A percentile compares a stretch with the other conserved stretches of the same genome.
Evolutionary conservation across 2,329 filamentous ascomycete genomes (phyloP).

Genomic region (Gnomoniopsis smithogilvyi): DNA sequence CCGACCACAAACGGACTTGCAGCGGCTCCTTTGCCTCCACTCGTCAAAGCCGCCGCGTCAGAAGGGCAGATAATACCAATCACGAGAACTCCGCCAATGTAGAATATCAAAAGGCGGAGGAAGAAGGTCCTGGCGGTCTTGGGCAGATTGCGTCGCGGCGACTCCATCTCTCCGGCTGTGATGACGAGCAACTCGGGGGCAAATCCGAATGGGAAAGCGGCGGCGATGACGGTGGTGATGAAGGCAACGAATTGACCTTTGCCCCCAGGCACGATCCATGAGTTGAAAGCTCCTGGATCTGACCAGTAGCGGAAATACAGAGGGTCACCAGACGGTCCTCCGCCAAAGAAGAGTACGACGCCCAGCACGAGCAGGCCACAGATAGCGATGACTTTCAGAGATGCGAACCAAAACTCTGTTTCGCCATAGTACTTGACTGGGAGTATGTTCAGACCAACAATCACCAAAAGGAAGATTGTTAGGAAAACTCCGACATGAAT

Average conservation of each 20-base stretch:
- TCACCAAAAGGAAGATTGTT: conserved; percentile 18
- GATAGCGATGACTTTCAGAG: conserved; percentile 10
- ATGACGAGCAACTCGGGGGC: conserved; percentile 19
- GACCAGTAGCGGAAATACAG: conserved; percentile 44
- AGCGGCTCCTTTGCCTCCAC: conserved; percentile 28
- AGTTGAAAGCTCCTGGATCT: conserved; percentile 40
- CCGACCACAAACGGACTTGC: conserved; percentile 49
- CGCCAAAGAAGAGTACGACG: conserved; percentile 7
- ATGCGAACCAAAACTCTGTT: conserved; percentile 15
- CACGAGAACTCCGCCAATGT: conserved; percentile 26
- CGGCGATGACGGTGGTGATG: conserved; percentile 39
- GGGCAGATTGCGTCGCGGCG: conserved; percentile 20
- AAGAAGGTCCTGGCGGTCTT: conserved; percentile 24
- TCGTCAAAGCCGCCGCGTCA: conserved; percentile 27
- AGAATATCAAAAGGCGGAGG: conserved; percentile 29
- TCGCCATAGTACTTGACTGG: conserved; percentile 14
- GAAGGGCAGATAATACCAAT: conserved; percentile 32
- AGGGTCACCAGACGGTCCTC: conserved; percentile 5
- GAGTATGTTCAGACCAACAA: conserved; percentile 18
- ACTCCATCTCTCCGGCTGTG: conserved; percentile 19
- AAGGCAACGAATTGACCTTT: conserved; percentile 41
- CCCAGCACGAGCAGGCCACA: conserved; percentile 8
- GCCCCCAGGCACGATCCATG: conserved; percentile 34
- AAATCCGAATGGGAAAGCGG: conserved; percentile 14
- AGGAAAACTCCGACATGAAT: conserved; percentile 20